Evolutionary conservation across 1,284 basidiomycete genomes (phyloP).

Genomic region (Ganoderma lucidum): DNA sequence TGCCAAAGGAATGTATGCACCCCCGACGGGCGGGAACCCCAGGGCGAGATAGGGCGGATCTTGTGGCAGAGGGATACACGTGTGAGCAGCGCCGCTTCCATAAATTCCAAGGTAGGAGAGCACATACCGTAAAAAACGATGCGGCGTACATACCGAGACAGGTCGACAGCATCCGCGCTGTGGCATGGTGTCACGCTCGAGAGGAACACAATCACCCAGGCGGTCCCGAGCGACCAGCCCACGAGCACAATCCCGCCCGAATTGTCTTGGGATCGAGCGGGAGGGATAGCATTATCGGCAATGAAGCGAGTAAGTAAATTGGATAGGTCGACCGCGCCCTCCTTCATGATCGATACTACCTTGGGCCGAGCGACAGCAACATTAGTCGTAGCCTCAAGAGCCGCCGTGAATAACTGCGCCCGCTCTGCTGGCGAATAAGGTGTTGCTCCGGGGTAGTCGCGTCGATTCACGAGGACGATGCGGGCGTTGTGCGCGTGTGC

Average conservation of each 20-base stretch:
- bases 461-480: conserved; percentile 15
- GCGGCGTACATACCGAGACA: conserved; percentile 23
- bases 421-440: conserved; percentile 9
- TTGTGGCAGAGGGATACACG: not conserved
- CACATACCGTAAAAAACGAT: conserved; percentile 18
- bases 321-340: conserved; percentile 22
- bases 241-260: conserved; percentile 6
- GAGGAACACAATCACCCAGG: conserved; percentile 30
- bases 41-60: conserved; percentile 1
- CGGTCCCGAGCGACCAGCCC: conserved; percentile 14
- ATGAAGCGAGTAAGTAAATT: conserved; percentile 37
- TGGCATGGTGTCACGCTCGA: not conserved
- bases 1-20: not conserved
- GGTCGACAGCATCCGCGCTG: conserved; percentile 20
- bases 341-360: conserved; percentile 27
- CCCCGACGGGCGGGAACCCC: not conserved
- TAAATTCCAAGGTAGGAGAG: not conserved
- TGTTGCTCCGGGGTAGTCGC: conserved; percentile 12
- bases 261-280: not conserved
- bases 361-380: not conserved
- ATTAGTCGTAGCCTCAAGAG: not conserved
- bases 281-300: conserved; percentile 28
- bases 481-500: conserved; percentile 10
- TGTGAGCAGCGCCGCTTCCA: not conserved
- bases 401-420: not conserved